These are phyloP conservation scores for Mucor indicus DNA, from an alignment of 371 early-diverging fungal genomes.

Conservation along the genomic window DNA sequence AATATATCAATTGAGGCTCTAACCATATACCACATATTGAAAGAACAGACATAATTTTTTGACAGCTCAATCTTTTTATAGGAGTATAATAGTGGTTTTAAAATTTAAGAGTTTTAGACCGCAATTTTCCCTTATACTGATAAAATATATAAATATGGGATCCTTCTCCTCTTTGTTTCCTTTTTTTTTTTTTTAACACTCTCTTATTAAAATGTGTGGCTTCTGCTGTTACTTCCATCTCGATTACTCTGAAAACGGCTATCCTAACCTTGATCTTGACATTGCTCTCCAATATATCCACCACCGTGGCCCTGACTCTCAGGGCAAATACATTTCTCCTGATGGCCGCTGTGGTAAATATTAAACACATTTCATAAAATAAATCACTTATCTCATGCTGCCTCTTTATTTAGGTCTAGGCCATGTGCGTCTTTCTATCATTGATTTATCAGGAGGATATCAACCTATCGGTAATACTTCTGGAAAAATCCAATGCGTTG, in stretches of 20 bases:
- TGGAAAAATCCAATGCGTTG: conserved; percentile 11
- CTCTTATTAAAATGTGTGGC: conserved; percentile 17
- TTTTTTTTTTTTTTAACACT: neutral
- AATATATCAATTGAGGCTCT: too few relatives aligned
- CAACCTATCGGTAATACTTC: conserved; percentile 12
- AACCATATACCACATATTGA: too few relatives aligned
- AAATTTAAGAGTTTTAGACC: too few relatives aligned
- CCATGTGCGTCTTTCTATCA: conserved; percentile 21
- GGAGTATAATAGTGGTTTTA: too few relatives aligned
- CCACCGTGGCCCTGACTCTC: conserved; percentile 24
- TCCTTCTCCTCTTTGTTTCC: too few relatives aligned
- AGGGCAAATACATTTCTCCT: conserved; percentile 15
- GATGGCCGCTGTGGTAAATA: conserved; percentile 21
- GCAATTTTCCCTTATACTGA: too few relatives aligned
- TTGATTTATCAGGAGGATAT: conserved; percentile 20
- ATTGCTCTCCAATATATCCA: conserved; percentile 15
- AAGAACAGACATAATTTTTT: too few relatives aligned
- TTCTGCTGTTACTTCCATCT: conserved; percentile 22
- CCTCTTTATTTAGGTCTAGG: conserved; percentile 7
- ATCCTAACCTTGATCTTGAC: conserved; percentile 17
- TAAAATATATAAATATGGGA: too few relatives aligned
- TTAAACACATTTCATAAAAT: neutral
- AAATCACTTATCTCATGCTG: too few relatives aligned
- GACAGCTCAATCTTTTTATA: too few relatives aligned
- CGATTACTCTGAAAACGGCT: neutral